These are phyloP conservation scores for Fragaria vesca DNA, from an alignment of 306 rosid genomes.

Conservation along the genomic window DNA sequence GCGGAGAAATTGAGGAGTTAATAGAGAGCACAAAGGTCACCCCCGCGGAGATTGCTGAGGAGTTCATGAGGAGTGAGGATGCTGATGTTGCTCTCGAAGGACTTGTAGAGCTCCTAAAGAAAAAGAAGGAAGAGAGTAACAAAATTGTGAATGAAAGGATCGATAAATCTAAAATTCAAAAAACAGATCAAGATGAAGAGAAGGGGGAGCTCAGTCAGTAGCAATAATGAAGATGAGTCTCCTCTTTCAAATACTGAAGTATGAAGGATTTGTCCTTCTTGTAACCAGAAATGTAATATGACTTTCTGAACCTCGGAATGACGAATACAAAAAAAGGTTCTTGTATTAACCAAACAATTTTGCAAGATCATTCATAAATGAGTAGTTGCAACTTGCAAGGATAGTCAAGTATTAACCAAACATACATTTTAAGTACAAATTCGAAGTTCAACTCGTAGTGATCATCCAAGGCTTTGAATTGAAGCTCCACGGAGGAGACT, in stretches of 20 bases:
- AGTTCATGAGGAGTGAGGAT: slow-evolving; percentile 42
- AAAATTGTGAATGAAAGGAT: background rate
- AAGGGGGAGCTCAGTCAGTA: background rate
- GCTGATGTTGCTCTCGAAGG: slow-evolving; percentile 26
- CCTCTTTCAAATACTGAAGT: background rate
- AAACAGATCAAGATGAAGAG: background rate
- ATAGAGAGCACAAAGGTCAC: slow-evolving; percentile 32
- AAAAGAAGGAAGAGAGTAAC: slow-evolving; percentile 4
- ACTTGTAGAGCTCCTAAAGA: slow-evolving; percentile 25
- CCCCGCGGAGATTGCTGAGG: slow-evolving; percentile 50
- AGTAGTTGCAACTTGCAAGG: background rate
- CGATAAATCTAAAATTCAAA: background rate
- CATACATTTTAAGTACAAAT: background rate
- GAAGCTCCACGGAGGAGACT: no score
- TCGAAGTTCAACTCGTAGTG: no score
- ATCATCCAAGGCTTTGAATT: no score
- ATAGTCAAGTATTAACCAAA: background rate
- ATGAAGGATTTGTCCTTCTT: background rate
- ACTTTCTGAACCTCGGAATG: no score
- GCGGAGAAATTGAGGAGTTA: slow-evolving; percentile 29
- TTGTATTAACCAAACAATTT: no score
- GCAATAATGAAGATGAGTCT: background rate
- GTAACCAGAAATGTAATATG: background rate
- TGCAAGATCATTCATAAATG: background rate
- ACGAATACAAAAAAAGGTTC: no score